Percentiles rank a stretch among this genome's conserved stretches.
Evolutionary conservation across 2,329 filamentous ascomycete genomes (phyloP).

Genomic region (Dactylonectria macrodidyma): DNA sequence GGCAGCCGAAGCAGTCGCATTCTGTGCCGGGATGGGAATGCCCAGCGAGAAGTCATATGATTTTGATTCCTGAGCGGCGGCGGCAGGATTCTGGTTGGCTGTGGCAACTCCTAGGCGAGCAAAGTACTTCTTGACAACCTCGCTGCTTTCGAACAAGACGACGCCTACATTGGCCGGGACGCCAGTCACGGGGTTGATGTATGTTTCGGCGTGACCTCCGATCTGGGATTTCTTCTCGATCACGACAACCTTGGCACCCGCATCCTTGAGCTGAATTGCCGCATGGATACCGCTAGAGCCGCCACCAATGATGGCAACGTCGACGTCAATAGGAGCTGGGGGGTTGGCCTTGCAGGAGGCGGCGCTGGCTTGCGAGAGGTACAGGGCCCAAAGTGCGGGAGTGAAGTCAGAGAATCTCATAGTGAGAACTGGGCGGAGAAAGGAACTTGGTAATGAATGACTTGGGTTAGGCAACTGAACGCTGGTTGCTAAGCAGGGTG

Average conservation of each 20-base stretch:
- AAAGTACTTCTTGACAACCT: slow-evolving; percentile 36
- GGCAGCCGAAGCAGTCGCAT: not conserved
- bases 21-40: slow-evolving; percentile 33
- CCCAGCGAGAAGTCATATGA: slow-evolving; percentile 39
- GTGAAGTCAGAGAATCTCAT: not conserved
- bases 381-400: not conserved
- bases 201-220: slow-evolving; percentile 42
- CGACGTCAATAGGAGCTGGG: slow-evolving; percentile 29
- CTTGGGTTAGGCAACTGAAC: not conserved
- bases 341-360: not conserved
- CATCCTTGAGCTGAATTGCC: slow-evolving; percentile 39
- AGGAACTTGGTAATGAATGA: not conserved
- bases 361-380: not conserved
- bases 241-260: slow-evolving; percentile 36
- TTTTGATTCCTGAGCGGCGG: not conserved
- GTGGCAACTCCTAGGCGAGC: slow-evolving; percentile 27
- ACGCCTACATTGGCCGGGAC: slow-evolving; percentile 35
- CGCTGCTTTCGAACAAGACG: slow-evolving; percentile 28
- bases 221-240: slow-evolving; percentile 41
- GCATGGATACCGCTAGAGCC: slow-evolving; percentile 38
- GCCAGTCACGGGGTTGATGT: slow-evolving; percentile 29
- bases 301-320: slow-evolving; percentile 37
- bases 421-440: not conserved
- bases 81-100: slow-evolving; percentile 2
- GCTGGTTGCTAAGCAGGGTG: not conserved